These are phyloP conservation scores for Phytopythium kandeliae DNA, from an alignment of 352 stramenopile genomes.

Conservation along the genomic window DNA sequence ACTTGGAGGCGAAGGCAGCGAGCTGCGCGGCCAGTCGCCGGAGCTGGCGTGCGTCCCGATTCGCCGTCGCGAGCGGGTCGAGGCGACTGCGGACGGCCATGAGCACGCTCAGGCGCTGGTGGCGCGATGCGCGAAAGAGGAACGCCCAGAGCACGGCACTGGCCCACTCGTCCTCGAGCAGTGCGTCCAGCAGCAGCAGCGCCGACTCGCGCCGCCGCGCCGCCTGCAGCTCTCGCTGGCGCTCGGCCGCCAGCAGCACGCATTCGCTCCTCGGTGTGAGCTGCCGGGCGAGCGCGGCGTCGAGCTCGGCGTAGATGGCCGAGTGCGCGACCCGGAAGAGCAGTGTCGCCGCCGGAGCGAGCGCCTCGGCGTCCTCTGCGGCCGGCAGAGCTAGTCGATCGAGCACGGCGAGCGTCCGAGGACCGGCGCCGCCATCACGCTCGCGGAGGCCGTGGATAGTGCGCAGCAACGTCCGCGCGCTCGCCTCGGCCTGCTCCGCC, in stretches of 20 bases:
- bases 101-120: conserved; percentile 54
- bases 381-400: background rate
- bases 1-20: conserved; percentile 17
- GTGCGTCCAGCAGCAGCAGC: conserved; percentile 37
- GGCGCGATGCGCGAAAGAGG: conserved; percentile 48
- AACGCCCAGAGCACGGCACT: conserved; percentile 71
- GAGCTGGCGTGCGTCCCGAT: background rate
- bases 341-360: background rate
- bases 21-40: background rate
- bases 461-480: conserved; percentile 24
- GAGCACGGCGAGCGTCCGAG: background rate
- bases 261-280: background rate
- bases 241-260: background rate
- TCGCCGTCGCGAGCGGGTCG: conserved; percentile 10
- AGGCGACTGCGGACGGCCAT: conserved; percentile 50
- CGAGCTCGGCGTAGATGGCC: background rate
- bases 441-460: conserved; percentile 9
- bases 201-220: conserved; percentile 2
- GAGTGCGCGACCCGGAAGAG: background rate
- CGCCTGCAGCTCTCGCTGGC: conserved; percentile 7
- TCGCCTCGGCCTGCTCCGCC: conserved; percentile 15
- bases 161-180: conserved; percentile 60
- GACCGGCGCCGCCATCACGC: background rate
- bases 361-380: background rate
- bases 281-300: background rate